Conservation (phyloP, 768 basidiomycete species). For the Mycena crocata region DNA sequence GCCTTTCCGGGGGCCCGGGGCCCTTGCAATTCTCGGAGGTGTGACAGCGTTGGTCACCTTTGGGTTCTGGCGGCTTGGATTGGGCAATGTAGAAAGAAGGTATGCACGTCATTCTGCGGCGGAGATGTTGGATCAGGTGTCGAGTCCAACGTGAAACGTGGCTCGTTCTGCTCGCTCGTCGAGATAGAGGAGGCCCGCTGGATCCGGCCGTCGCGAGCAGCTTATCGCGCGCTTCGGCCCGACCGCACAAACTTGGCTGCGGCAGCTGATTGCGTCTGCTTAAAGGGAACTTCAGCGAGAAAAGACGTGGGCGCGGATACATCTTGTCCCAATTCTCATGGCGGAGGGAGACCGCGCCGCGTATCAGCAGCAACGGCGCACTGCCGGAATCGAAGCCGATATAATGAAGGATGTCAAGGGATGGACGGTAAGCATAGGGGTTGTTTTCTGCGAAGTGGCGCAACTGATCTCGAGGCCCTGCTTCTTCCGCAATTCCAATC, state of each 20-base stretch:
- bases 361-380: slow-evolving; percentile 85
- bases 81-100: slow-evolving; percentile 94
- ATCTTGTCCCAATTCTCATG: slow-evolving; percentile 90
- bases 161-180: slow-evolving; percentile 38
- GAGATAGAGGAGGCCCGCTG: slow-evolving; percentile 16
- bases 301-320: slow-evolving; percentile 94
- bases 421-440: slow-evolving; percentile 83
- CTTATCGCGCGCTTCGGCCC: slow-evolving; percentile 50
- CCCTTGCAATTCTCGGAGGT: slow-evolving; percentile 86
- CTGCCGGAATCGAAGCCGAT: slow-evolving; percentile 80
- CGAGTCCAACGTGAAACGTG: slow-evolving; percentile 39
- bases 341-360: slow-evolving; percentile 95
- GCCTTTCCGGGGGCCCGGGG: slow-evolving; percentile 88
- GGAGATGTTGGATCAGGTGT: slow-evolving; percentile 49
- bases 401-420: slow-evolving; percentile 95
- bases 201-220: slow-evolving; percentile 51
- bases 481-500: slow-evolving; percentile 23
- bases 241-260: slow-evolving; percentile 53
- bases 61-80: slow-evolving; percentile 92
- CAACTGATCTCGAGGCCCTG: slow-evolving; percentile 30
- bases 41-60: slow-evolving; percentile 87
- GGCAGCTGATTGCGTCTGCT: slow-evolving; percentile 55
- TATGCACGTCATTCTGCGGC: slow-evolving; percentile 55
- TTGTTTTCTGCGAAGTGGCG: slow-evolving; percentile 30
- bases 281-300: slow-evolving; percentile 92